These are phyloP conservation scores for Moesziomyces aphidis DNA, from an alignment of 1,284 basidiomycete genomes.

Conservation along the genomic window DNA sequence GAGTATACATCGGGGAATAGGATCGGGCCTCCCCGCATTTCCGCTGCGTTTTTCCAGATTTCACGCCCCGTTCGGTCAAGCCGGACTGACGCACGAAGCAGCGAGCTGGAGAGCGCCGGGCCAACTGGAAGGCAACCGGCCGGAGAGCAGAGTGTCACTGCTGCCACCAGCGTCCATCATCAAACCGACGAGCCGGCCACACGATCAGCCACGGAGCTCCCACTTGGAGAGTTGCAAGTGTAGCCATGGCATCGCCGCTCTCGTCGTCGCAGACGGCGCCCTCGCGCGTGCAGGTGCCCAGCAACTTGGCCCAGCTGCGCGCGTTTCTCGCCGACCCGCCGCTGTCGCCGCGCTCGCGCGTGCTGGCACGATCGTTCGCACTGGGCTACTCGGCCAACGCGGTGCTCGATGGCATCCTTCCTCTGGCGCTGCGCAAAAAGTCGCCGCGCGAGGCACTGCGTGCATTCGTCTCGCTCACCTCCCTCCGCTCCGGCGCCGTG, in stretches of 20 bases:
- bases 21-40: too few relatives aligned
- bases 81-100: too few relatives aligned
- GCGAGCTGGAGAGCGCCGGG: constrained; percentile 8
- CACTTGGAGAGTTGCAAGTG: background rate
- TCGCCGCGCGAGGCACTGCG: constrained; percentile 27
- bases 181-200: too few relatives aligned
- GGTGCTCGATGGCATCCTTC: constrained; percentile 45
- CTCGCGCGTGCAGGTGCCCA: constrained; percentile 14
- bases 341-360: constrained; percentile 33
- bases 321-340: constrained; percentile 22
- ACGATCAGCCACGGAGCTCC: background rate
- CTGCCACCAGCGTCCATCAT: too few relatives aligned
- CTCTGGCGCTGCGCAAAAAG: constrained; percentile 45
- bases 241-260: constrained; percentile 35
- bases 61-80: too few relatives aligned
- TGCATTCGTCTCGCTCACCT: constrained; percentile 33
- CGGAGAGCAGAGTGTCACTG: too few relatives aligned
- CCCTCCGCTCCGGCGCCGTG: constrained; percentile 32
- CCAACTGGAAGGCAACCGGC: constrained; percentile 2
- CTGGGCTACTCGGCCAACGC: constrained; percentile 45
- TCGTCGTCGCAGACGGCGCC: constrained; percentile 39
- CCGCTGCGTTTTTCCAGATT: too few relatives aligned
- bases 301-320: constrained; percentile 12
- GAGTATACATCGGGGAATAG: too few relatives aligned
- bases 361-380: constrained; percentile 33